Base-by-base conservation (phyloP, 495 filamentous ascomycete genomes). In the Achaetomiella virescens region DNA sequence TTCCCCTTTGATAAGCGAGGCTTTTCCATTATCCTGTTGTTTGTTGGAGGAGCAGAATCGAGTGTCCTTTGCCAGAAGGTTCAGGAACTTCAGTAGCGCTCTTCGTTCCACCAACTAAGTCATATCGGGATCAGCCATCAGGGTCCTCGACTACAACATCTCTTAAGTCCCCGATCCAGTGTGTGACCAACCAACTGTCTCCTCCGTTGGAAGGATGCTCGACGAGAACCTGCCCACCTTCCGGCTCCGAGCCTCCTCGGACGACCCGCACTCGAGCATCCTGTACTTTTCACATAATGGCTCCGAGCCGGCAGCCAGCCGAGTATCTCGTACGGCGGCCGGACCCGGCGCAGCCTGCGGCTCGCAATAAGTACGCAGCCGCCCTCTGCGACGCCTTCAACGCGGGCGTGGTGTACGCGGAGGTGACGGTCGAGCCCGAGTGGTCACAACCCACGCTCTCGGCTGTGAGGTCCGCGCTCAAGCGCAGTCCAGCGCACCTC, bases 211-310 rank as follows among this genome's bases (percentile, higher is more conserved):
- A 46, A 78, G 63, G 5, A 96, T 96, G 91, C 80, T 98, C 51
- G 93, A 98, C 82, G 89, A 95, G 70, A 95, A 90, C 69, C 80
- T 98, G 5, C 93, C 93, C 58, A 91, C 66, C 31, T 76, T 76
- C 59, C 74, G 57, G 48, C 68, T 72, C 57, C 71, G 70, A 54
- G 59, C 66, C 15, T 64, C 68, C 11, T 63, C 70, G 54, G 67
- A 75, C 61, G 74, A 74, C 66, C 62, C 67, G 38, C 67, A 74
- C 37, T 60, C 68, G 68, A 86, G 58, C 73, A 84, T 75, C 42
- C 74, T 95, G 50, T 88, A 85, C 68, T 84, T 91, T 66, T 80
- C 84, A 12, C 85, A 92, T 36, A 81, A 88, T 70, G 92, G 90
- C 62, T 83, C 85, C 58, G 90, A 95, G 24, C 88, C 88, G 0